Percentiles rank a stretch among this genome's conserved stretches.
phyloP scores from a whole-genome alignment of 371 early-diverging fungal species.

The Batrachochytrium dendrobatidis region DNA sequence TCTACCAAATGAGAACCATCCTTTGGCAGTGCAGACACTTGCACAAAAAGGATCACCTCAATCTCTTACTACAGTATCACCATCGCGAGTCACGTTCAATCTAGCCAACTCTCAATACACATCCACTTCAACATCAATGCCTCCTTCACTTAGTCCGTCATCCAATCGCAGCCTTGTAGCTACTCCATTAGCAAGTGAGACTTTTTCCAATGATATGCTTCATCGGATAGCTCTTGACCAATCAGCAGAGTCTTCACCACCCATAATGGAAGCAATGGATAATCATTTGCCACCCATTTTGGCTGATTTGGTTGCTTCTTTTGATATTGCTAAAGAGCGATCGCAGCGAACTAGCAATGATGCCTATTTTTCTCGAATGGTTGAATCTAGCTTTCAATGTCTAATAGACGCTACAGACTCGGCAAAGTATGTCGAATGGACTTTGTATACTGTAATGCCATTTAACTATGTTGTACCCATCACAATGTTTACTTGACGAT shows the following conservation, averaged over 20 bases:
- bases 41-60: too few species aligned
- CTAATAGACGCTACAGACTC: conserved; percentile 70
- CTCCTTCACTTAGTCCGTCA: too few species aligned
- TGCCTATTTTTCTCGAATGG: conserved; percentile 42
- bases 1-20: too few species aligned
- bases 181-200: too few species aligned
- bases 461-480: conserved; percentile 1
- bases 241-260: conserved; percentile 1
- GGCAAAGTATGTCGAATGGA: conserved; percentile 50
- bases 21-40: too few species aligned
- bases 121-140: too few species aligned
- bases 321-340: conserved; percentile 65
- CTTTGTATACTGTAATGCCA: neutral
- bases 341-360: conserved; percentile 52
- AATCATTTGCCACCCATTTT: conserved; percentile 63
- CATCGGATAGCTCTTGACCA: neutral
- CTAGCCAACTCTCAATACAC: too few species aligned
- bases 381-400: conserved; percentile 67
- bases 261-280: conserved; percentile 34
- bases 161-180: too few species aligned
- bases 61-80: too few species aligned
- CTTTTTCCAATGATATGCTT: too few species aligned
- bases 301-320: conserved; percentile 67
- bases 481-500: too few species aligned
- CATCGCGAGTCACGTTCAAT: too few species aligned